Base-by-base conservation (phyloP, 371 early-diverging fungal species). In the Mortierella polycephala region DNA sequence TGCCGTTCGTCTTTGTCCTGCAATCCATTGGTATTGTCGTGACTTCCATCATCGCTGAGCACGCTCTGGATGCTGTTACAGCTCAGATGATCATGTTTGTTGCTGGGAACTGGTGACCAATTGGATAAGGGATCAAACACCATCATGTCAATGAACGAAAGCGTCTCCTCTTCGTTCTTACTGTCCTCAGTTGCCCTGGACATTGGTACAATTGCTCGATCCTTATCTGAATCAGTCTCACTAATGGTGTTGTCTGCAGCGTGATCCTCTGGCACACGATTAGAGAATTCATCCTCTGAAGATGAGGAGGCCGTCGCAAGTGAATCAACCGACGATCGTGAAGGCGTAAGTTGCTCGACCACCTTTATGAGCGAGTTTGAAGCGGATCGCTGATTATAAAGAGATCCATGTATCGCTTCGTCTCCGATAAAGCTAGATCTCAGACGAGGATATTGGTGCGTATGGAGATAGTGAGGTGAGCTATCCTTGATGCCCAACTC, bases 401-500 rank as follows among this genome's bases (percentile, higher is more conserved):
- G 2, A 41, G 62, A 11, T 12, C 60, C 60, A 18, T 51, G 62
- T 21, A 70, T 46, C 0, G 67, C 20, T 1, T 59, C 67, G 42
- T 71, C 76, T 2, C 67, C 60, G 16, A 63, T 53, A 53, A 63
- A 75, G 40, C 76, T 70, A 4, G 76, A 63, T 2, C 60, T 60
- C 11, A 46, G 58, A 30, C 61, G 57, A 47, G 71, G 64, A 45
- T 64, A 64, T 30, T 64, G 67, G 20, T 30, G 57, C 9, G 45
- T n/a, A 52, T 60, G 67, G 5, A 59, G 53, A 9, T 37, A 52
- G 30, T 51, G 50, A 9, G 64, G 61, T 18, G 53, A 53, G 59
- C 64, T 52, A n/a, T 59, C 54, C n/a, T 70, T 63, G 64, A 70
- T 70, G 1, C 59, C 64, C 13, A 63, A 46, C 14, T 64, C 54